A percentile compares a stretch with the other conserved stretches of the same genome.
These are phyloP conservation scores for Madurella mycetomatis DNA, from an alignment of 2,329 filamentous ascomycete species.

Conservation along the genomic window DNA sequence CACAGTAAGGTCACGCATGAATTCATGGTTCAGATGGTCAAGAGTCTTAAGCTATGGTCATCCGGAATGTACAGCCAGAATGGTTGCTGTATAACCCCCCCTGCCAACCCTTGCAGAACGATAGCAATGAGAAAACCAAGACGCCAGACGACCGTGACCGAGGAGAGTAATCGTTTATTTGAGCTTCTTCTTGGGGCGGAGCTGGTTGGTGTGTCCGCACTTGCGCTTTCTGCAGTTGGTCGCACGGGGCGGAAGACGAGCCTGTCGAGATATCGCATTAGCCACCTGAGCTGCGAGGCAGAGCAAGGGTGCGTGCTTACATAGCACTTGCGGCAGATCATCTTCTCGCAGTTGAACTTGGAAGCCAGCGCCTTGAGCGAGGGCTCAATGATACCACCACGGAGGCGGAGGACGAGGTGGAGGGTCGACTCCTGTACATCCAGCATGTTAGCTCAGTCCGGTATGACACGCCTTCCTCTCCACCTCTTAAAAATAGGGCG, in stretches of 20 bases:
- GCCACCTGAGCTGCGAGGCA: background rate
- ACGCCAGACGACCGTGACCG: slow-evolving; percentile 34
- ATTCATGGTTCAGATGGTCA: slow-evolving; percentile 20
- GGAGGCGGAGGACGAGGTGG: slow-evolving; percentile 96
- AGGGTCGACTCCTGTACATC: slow-evolving; percentile 82
- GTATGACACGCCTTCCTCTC: background rate
- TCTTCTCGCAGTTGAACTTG: slow-evolving; percentile 99
- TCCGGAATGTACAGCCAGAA: slow-evolving; percentile 25
- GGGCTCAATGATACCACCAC: slow-evolving; percentile 98
- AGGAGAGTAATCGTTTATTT: slow-evolving; percentile 62
- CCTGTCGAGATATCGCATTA: slow-evolving; percentile 37
- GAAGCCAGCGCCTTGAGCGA: slow-evolving; percentile 96
- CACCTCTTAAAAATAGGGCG: too few species aligned
- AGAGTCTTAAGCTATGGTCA: slow-evolving; percentile 28
- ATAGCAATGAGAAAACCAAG: slow-evolving; percentile 32
- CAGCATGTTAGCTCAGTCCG: slow-evolving; percentile 16
- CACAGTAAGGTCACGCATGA: slow-evolving; percentile 2
- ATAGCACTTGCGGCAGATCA: slow-evolving; percentile 99
- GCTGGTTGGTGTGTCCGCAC: slow-evolving; percentile 99
- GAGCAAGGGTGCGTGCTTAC: slow-evolving; percentile 51
- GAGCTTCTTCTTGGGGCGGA: slow-evolving; percentile 99
- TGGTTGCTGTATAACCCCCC: slow-evolving; percentile 21
- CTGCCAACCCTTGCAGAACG: slow-evolving; percentile 24
- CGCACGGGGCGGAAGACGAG: slow-evolving; percentile 91
- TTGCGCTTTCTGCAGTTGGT: slow-evolving; percentile 99